These are phyloP conservation scores for Astragalus glycyphyllos DNA, from an alignment of 306 rosid genomes.

Conservation along the genomic window DNA sequence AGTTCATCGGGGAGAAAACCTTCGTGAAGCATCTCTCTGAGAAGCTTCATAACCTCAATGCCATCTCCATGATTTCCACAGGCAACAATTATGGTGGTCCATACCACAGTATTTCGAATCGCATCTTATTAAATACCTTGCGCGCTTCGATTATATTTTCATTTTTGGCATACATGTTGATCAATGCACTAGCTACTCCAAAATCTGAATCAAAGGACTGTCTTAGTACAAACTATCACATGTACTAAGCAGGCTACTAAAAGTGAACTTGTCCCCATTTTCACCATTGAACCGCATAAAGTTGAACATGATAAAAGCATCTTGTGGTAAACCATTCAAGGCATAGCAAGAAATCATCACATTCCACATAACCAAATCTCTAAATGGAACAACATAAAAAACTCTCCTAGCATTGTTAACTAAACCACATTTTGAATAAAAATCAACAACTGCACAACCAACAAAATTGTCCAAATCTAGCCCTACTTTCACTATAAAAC, in stretches of 20 bases:
- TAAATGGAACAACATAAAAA: constrained; percentile 48
- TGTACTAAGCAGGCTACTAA: too few relatives aligned
- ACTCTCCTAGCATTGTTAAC: constrained; percentile 61
- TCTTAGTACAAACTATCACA: too few relatives aligned
- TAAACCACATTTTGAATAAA: constrained; percentile 64
- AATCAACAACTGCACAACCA: constrained; percentile 61
- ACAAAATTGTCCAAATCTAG: constrained; percentile 68
- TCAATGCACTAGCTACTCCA: too few relatives aligned
- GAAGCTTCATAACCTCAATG: constrained; percentile 62
- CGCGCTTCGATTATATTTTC: too few relatives aligned
- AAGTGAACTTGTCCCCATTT: too few relatives aligned
- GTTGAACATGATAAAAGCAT: too few relatives aligned
- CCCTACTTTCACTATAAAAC: constrained; percentile 60
- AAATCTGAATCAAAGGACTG: too few relatives aligned
- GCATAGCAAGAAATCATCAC: constrained; percentile 30
- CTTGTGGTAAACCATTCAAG: too few relatives aligned
- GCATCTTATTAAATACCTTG: too few relatives aligned
- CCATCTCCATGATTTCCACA: constrained; percentile 60
- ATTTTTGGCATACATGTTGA: too few relatives aligned
- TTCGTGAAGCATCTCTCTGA: constrained; percentile 60
- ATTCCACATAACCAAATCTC: constrained; percentile 81
- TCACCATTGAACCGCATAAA: too few relatives aligned
- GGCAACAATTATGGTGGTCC: constrained; percentile 78
- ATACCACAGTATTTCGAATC: constrained; percentile 4
- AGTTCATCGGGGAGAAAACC: constrained; percentile 61